A percentile compares a stretch with the other conserved stretches of the same genome.
Conservation (phyloP, 2,329 filamentous ascomycete genomes). For the Allantophomopsis lycopodina region DNA sequence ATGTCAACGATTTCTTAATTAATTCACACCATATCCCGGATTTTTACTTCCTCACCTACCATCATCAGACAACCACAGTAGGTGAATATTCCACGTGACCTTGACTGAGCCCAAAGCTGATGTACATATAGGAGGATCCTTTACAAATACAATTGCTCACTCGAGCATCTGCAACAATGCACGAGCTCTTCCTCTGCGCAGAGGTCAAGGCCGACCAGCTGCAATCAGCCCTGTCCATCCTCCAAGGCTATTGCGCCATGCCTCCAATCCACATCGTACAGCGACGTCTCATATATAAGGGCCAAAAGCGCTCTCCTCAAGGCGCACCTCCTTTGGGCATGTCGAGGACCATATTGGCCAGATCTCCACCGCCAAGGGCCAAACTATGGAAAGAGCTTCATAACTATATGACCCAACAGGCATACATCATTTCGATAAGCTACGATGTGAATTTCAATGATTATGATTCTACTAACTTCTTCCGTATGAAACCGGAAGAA, state of each 20-base stretch:
- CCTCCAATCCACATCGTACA: conserved; percentile 32
- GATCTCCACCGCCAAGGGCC: conserved; percentile 3
- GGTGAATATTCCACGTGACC: no score
- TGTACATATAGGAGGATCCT: no score
- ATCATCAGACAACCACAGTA: no score
- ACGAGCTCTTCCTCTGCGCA: conserved; percentile 45
- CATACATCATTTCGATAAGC: conserved; percentile 39
- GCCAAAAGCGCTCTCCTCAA: conserved; percentile 25
- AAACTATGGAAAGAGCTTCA: conserved; percentile 36
- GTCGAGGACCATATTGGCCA: conserved; percentile 5
- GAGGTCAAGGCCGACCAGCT: conserved; percentile 35
- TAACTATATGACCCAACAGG: conserved; percentile 38
- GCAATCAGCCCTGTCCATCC: conserved; percentile 31
- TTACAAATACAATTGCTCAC: neutral
- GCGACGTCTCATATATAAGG: conserved; percentile 36
- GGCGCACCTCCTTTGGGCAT: conserved; percentile 11
- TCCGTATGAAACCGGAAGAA: conserved; percentile 1
- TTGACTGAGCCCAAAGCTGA: no score
- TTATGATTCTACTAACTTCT: no score
- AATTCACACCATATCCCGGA: no score
- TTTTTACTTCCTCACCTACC: no score
- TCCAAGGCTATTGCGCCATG: conserved; percentile 45
- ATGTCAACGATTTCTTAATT: no score
- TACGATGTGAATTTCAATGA: conserved; percentile 25
- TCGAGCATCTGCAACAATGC: conserved; percentile 24